Conservation (phyloP, 2,329 filamentous ascomycete species). For the Penicillium nordicum region DNA sequence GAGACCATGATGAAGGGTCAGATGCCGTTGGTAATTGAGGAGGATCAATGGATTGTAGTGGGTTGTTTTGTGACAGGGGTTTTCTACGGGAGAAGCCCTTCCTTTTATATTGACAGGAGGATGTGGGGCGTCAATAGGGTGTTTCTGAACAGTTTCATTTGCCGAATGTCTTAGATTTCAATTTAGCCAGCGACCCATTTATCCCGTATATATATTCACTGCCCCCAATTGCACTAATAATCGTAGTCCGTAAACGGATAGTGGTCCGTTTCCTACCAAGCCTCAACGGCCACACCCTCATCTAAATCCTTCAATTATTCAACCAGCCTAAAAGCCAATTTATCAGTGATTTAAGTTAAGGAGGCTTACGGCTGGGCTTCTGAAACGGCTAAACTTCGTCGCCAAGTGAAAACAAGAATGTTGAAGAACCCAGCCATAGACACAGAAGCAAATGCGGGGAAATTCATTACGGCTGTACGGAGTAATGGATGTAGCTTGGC, state of each 20-base stretch:
- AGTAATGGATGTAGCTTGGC: not conserved
- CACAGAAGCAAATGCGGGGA: slow-evolving; percentile 1
- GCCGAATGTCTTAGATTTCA: not conserved
- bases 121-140: not conserved
- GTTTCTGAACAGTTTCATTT: not conserved
- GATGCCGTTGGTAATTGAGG: not conserved
- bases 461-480: not conserved
- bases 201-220: not conserved
- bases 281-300: not conserved
- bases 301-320: too few relatives aligned
- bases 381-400: not conserved
- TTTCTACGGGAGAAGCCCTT: not conserved
- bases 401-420: not conserved
- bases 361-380: too few relatives aligned
- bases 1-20: slow-evolving; percentile 25
- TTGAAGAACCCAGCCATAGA: not conserved
- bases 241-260: not conserved
- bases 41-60: not conserved
- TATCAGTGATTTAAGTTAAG: not conserved
- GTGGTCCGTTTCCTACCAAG: not conserved
- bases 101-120: slow-evolving; percentile 3
- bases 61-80: not conserved
- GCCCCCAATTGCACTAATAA: not conserved
- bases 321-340: not conserved
- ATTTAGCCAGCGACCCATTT: slow-evolving; percentile 7